A percentile compares a stretch with the other conserved stretches of the same genome.
Conservation (phyloP, 2,329 filamentous ascomycete genomes). For the Lecanosticta acicola region DNA sequence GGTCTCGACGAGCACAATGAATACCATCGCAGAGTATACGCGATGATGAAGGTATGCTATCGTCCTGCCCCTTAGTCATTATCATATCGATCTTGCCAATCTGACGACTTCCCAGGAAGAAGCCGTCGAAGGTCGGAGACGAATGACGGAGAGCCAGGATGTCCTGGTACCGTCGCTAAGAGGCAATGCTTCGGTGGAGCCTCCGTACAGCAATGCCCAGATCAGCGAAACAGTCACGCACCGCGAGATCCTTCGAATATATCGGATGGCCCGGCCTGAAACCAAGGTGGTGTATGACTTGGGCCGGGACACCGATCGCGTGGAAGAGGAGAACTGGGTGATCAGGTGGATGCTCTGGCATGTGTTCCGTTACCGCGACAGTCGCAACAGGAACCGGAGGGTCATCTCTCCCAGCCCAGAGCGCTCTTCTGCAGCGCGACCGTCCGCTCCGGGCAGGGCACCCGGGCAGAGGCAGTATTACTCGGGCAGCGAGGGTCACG, state of each 20-base stretch:
- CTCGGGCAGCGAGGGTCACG: not conserved
- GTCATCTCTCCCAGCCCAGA: slow-evolving; percentile 22
- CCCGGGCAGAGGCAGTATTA: not conserved
- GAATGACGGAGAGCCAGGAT: slow-evolving; percentile 36
- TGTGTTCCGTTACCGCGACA: slow-evolving; percentile 45
- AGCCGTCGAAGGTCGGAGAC: slow-evolving; percentile 38
- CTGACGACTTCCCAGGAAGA: slow-evolving; percentile 34
- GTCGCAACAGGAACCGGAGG: slow-evolving; percentile 35
- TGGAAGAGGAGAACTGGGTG: slow-evolving; percentile 46
- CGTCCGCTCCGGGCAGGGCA: not conserved
- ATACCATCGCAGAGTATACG: slow-evolving; percentile 36
- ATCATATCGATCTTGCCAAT: too few species aligned
- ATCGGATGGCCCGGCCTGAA: slow-evolving; percentile 34
- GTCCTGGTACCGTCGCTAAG: slow-evolving; percentile 37
- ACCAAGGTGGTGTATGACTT: slow-evolving; percentile 40
- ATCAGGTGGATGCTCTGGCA: slow-evolving; percentile 50
- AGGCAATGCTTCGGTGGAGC: slow-evolving; percentile 26
- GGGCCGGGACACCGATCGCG: slow-evolving; percentile 37
- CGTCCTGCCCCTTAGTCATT: not conserved
- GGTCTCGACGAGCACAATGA: slow-evolving; percentile 37
- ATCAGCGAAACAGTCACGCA: slow-evolving; percentile 46
- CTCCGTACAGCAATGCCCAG: slow-evolving; percentile 44
- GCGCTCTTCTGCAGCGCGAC: slow-evolving; percentile 4
- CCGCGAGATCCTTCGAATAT: slow-evolving; percentile 40
- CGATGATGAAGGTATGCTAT: slow-evolving; percentile 40